Evolutionary conservation across 306 rosid genomes (phyloP).

Genomic region (Coriaria nepalensis): DNA sequence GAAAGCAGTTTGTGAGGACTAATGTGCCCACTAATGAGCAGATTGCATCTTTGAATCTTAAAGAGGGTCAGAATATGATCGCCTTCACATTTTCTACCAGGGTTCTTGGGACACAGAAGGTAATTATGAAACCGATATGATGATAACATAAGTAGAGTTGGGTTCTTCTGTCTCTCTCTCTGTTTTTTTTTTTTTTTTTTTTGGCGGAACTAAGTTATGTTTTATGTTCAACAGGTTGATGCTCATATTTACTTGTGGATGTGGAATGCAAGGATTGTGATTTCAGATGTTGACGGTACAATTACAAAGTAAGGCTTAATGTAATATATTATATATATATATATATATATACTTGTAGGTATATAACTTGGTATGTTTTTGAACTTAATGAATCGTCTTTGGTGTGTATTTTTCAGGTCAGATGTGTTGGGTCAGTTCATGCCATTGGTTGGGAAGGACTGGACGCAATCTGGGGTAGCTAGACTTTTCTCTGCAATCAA

Average conservation of each 20-base stretch:
- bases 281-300: conserved; percentile 97
- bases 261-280: conserved; percentile 90
- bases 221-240: conserved; percentile 56
- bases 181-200: conserved; percentile 5
- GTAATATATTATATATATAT: neutral
- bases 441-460: conserved; percentile 97
- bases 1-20: conserved; percentile 65
- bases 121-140: conserved; percentile 13
- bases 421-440: conserved; percentile 98
- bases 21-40: conserved; percentile 91
- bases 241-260: conserved; percentile 97
- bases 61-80: conserved; percentile 86
- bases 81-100: conserved; percentile 87
- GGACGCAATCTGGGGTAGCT: conserved; percentile 97
- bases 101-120: conserved; percentile 89
- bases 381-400: neutral
- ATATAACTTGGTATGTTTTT: conserved; percentile 4
- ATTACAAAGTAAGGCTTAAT: conserved; percentile 75
- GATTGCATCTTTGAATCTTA: conserved; percentile 89
- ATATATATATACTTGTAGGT: neutral
- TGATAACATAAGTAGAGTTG: too few species aligned
- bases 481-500: conserved; percentile 82
- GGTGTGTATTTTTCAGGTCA: conserved; percentile 39
- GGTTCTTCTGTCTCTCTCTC: too few species aligned
- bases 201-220: conserved; percentile 18